A percentile compares a stretch with the other conserved stretches of the same genome.
Conservation (phyloP, 2,329 filamentous ascomycete species). For the Aspergillus tubingensis region DNA sequence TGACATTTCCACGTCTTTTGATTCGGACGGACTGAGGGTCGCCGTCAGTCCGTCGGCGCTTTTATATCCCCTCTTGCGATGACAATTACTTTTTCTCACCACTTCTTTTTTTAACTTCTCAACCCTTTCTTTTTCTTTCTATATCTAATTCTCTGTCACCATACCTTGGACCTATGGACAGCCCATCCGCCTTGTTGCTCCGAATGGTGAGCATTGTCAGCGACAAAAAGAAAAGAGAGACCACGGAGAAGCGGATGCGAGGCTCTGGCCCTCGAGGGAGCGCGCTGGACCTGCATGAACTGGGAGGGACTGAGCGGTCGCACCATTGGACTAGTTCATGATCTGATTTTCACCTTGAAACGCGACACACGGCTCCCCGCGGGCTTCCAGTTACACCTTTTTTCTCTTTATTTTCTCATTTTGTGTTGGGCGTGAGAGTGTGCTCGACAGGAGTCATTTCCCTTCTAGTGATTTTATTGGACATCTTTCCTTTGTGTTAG, state of each 20-base stretch:
- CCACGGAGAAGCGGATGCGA: background rate
- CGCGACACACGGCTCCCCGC: background rate
- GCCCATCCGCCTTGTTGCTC: slow-evolving; percentile 6
- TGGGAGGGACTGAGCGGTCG: slow-evolving; percentile 15
- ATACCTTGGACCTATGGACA: slow-evolving; percentile 16
- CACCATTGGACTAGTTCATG: background rate
- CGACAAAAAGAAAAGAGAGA: slow-evolving; percentile 1
- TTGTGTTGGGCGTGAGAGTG: slow-evolving; percentile 22
- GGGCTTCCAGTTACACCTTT: slow-evolving; percentile 15
- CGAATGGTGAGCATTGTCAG: slow-evolving; percentile 9
- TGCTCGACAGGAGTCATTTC: slow-evolving; percentile 9
- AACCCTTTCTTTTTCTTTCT: slow-evolving; percentile 18
- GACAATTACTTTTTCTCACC: slow-evolving; percentile 6
- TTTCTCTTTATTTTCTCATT: slow-evolving; percentile 26
- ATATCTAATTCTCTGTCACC: slow-evolving; percentile 24
- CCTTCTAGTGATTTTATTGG: slow-evolving; percentile 26
- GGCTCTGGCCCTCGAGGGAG: slow-evolving; percentile 8
- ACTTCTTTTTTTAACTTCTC: slow-evolving; percentile 8
- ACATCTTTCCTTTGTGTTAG: slow-evolving; percentile 29
- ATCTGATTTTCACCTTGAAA: background rate
- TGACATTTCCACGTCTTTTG: slow-evolving; percentile 26
- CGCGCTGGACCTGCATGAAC: slow-evolving; percentile 26
- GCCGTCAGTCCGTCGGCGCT: slow-evolving; percentile 23
- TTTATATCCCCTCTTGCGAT: slow-evolving; percentile 24
- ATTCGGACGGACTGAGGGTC: slow-evolving; percentile 26